phyloP scores from a whole-genome alignment of 1,284 basidiomycete genomes.

The Ganoderma boninense region DNA sequence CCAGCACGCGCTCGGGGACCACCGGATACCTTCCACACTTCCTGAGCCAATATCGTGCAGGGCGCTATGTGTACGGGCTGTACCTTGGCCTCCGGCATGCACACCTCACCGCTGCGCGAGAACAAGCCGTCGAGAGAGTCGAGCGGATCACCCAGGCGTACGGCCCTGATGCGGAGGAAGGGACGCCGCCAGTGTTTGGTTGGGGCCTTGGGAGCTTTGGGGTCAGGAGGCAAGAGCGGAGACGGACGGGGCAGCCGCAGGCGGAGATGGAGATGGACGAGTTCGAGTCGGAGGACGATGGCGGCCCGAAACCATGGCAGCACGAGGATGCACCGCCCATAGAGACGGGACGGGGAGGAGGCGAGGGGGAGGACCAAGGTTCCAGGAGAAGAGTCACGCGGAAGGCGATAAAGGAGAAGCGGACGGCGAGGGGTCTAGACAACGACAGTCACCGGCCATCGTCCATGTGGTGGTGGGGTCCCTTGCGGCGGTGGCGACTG shows the following conservation, averaged over 20 bases:
- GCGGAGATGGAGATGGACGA: conserved; percentile 31
- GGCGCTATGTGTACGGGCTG: conserved; percentile 55
- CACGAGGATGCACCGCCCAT: conserved; percentile 30
- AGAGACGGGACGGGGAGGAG: conserved; percentile 35
- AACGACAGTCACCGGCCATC: conserved; percentile 40
- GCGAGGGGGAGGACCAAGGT: conserved; percentile 17
- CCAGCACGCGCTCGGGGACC: conserved; percentile 16
- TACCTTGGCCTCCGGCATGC: conserved; percentile 67
- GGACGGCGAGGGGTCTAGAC: conserved; percentile 22
- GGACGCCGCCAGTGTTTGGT: conserved; percentile 47
- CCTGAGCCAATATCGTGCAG: conserved; percentile 27
- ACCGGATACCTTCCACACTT: conserved; percentile 25
- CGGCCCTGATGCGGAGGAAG: conserved; percentile 45
- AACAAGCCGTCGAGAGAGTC: conserved; percentile 69
- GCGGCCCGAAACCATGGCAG: conserved; percentile 34
- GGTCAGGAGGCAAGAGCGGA: conserved; percentile 46
- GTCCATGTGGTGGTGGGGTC: conserved; percentile 82
- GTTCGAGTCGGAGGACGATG: conserved; percentile 31
- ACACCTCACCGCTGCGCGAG: conserved; percentile 70
- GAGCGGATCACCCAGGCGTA: conserved; percentile 69
- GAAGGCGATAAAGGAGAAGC: conserved; percentile 18
- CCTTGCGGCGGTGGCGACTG: conserved; percentile 74
- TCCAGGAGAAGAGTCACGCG: conserved; percentile 26
- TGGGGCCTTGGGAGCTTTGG: conserved; percentile 82
- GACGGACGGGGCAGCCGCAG: conserved; percentile 37